Conservation (phyloP, 1,284 basidiomycete genomes). For the Cystobasidium sp. region DNA sequence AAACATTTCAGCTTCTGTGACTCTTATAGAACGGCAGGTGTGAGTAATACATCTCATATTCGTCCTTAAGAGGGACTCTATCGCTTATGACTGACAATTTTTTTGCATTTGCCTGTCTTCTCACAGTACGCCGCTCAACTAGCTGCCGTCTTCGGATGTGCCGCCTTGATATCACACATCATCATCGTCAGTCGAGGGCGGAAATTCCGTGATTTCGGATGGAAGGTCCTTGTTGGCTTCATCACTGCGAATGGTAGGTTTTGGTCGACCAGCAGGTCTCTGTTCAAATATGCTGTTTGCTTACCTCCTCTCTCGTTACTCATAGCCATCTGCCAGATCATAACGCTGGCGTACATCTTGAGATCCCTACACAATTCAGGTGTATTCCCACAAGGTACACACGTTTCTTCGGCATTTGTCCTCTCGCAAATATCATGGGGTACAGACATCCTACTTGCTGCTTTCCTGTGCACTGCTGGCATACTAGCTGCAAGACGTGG, state of each 20-base stretch:
- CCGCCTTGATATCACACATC: slow-evolving; percentile 26
- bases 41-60: not conserved
- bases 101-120: no score
- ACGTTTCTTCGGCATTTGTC: slow-evolving; percentile 19
- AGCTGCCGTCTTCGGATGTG: slow-evolving; percentile 38
- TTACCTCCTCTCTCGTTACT: not conserved
- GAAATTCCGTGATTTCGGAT: slow-evolving; percentile 32
- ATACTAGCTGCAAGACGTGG: slow-evolving; percentile 3
- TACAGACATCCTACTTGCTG: slow-evolving; percentile 21
- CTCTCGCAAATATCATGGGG: slow-evolving; percentile 34
- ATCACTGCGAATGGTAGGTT: slow-evolving; percentile 31
- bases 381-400: slow-evolving; percentile 21
- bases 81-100: not conserved
- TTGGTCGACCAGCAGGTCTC: not conserved
- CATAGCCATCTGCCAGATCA: slow-evolving; percentile 27
- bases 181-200: slow-evolving; percentile 33
- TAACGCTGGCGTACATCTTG: slow-evolving; percentile 20
- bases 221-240: slow-evolving; percentile 36
- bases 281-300: not conserved
- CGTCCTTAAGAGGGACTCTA: not conserved
- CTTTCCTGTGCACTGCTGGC: slow-evolving; percentile 5
- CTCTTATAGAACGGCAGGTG: slow-evolving; percentile 20
- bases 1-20: slow-evolving; percentile 11
- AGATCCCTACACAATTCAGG: slow-evolving; percentile 19
- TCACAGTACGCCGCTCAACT: slow-evolving; percentile 26